phyloP scores from a whole-genome alignment of 257 asterid genomes.

The Solanum chmielewskii region DNA sequence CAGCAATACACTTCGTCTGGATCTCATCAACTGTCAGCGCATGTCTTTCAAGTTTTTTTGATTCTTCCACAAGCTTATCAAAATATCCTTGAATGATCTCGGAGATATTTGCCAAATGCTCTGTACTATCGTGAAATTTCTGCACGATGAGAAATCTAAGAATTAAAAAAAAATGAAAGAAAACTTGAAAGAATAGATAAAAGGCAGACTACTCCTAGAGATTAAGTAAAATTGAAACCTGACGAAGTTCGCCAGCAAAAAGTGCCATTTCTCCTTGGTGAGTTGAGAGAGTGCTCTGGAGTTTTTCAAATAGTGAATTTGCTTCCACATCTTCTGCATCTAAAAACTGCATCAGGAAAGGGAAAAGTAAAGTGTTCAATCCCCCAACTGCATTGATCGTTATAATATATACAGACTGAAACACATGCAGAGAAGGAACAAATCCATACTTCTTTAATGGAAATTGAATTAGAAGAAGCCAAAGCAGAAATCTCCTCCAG shows the following conservation, averaged over 20 bases:
- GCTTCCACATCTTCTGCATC: constrained; percentile 45
- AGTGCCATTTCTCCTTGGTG: constrained; percentile 63
- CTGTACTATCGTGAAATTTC: constrained; percentile 33
- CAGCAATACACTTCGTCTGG: constrained; percentile 43
- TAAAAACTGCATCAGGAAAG: constrained; percentile 33
- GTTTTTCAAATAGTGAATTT: constrained; percentile 46
- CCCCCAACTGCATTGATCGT: neutral
- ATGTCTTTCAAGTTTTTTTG: constrained; percentile 30
- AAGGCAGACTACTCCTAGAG: neutral
- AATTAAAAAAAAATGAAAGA: neutral
- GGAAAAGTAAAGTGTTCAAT: neutral
- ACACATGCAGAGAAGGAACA: neutral
- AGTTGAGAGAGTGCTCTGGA: constrained; percentile 41
- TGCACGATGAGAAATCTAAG: constrained; percentile 10
- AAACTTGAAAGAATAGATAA: neutral
- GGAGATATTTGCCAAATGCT: constrained; percentile 28
- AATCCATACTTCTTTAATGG: constrained; percentile 47
- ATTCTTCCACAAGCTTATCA: constrained; percentile 32
- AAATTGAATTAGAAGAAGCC: constrained; percentile 38
- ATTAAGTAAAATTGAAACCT: constrained; percentile 30
- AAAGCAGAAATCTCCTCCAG: constrained; percentile 52
- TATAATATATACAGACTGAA: neutral
- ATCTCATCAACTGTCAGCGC: constrained; percentile 28
- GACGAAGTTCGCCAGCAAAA: constrained; percentile 68
- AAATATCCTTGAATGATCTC: constrained; percentile 22